Evolutionary conservation across 202 grass and related monocot genomes (phyloP).

Genomic region (Brachypodium distachyon): DNA sequence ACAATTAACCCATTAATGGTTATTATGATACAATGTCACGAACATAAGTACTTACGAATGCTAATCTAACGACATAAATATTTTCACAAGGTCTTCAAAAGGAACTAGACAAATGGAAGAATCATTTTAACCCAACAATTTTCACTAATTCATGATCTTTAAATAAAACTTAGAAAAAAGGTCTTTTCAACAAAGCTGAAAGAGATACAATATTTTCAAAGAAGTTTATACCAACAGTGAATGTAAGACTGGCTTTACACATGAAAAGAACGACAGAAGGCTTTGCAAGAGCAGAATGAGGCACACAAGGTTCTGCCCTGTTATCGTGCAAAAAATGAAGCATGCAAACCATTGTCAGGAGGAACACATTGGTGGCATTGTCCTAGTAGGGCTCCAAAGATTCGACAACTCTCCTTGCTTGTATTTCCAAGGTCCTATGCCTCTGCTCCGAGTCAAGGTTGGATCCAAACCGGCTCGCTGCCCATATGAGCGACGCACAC

Average conservation of each 20-base stretch:
- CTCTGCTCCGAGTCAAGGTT: conserved; percentile 77
- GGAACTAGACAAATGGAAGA: not conserved
- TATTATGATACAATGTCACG: no score
- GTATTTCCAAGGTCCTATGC: conserved; percentile 83
- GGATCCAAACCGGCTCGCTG: conserved; percentile 93
- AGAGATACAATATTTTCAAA: not conserved
- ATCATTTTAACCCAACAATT: not conserved
- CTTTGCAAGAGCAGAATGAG: not conserved
- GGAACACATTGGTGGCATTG: not conserved
- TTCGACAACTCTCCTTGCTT: conserved; percentile 86
- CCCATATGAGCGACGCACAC: conserved; percentile 86
- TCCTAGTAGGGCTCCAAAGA: conserved; percentile 66
- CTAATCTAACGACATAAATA: no score
- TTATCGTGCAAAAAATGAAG: not conserved
- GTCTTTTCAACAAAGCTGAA: not conserved
- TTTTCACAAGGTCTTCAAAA: not conserved
- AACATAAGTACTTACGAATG: no score
- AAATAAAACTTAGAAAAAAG: conserved; percentile 1
- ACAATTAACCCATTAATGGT: no score
- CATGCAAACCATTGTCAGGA: not conserved
- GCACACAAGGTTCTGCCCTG: not conserved
- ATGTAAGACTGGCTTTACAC: conserved; percentile 27
- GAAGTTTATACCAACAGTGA: not conserved
- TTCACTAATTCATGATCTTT: not conserved
- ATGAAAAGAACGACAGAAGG: not conserved